Evolutionary conservation across 371 early-diverging fungal species (phyloP), one percentile per base, ranked within the genome.

Genomic region (Blakeslea trispora): DNA sequence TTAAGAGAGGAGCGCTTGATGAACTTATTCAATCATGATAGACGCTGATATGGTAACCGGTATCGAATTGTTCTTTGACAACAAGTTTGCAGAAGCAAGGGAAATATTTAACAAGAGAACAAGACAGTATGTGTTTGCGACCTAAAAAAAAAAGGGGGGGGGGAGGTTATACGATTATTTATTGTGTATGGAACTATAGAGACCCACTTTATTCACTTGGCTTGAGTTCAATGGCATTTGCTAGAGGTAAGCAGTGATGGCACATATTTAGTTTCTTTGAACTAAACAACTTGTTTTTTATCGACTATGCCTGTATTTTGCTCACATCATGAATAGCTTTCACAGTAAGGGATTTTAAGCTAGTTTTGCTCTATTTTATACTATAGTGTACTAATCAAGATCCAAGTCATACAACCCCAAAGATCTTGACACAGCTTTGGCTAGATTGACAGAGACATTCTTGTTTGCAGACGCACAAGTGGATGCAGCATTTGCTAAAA

Each of bases 61-160:
- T 17, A 72, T 84, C 23, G 42, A 69, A 21, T 66, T 69, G 18
- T 78, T 84, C 32, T 84, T 84, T 46, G 77, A 81, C 50, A 84
- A 84, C 66, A 62, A 77, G 48, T 84, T 84, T 58, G 57, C 68
- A 18, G 68, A 79, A 44, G 82, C 84, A 40, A 64, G 66, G 21
- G 51, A 39, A 5, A 41, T 72, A n/a, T 72, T 75, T 24, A 63
- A 69, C 41, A 68, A 57, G 17, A 57, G 59, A 35, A 67, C 71
- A 22, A 60, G 47, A 51, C 64, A 61, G 78, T 74, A 68, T n/a
- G 69, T 45, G 24, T 55, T 17, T 43, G 15, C 18, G 7, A 3
- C 49, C 3, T 8, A 49, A 1, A 14, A 4, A 11, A 5, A 31
- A n/a, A n/a, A n/a, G n/a, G n/a, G n/a, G n/a, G n/a, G n/a, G n/a